phyloP scores from a whole-genome alignment of 495 filamentous ascomycete genomes.

The Filosporella fistucella region DNA sequence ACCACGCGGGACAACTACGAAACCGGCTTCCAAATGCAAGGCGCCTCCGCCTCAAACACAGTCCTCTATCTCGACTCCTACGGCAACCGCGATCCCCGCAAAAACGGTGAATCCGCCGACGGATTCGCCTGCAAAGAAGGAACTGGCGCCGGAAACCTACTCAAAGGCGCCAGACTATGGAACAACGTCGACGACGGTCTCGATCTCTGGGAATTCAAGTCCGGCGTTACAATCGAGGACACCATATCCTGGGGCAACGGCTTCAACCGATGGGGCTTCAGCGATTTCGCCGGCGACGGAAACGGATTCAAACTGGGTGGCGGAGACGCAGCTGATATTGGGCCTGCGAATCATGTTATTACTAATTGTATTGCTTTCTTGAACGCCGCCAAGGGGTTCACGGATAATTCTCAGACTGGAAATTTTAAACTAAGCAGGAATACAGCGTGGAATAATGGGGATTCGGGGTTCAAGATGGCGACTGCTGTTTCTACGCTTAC shows the following conservation, averaged over 20 bases:
- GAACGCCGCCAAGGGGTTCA: conserved; percentile 26
- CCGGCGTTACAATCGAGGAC: conserved; percentile 26
- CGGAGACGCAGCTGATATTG: conserved; percentile 19
- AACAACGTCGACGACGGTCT: conserved; percentile 29
- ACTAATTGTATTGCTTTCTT: conserved; percentile 26
- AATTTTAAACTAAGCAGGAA: conserved; percentile 21
- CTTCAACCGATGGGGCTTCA: conserved; percentile 29
- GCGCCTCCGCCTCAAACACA: conserved; percentile 23
- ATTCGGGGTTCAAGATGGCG: conserved; percentile 22
- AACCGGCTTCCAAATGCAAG: conserved; percentile 28
- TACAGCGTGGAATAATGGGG: conserved; percentile 28
- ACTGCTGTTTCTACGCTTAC: conserved; percentile 19
- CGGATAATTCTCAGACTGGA: conserved; percentile 25
- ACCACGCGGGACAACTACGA: conserved; percentile 29
- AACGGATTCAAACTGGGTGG: conserved; percentile 31
- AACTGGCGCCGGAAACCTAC: conserved; percentile 21
- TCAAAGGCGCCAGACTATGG: conserved; percentile 25
- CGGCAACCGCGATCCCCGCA: conserved; percentile 27
- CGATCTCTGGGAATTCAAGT: conserved; percentile 27
- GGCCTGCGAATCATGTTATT: conserved; percentile 26
- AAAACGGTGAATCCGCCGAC: conserved; percentile 29
- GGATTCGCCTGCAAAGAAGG: conserved; percentile 28
- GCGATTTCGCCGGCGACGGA: conserved; percentile 25
- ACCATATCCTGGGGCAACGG: conserved; percentile 29
- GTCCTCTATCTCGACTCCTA: conserved; percentile 28